These are phyloP conservation scores for Nyssa sinensis DNA, from an alignment of 148 eudicot genomes.

Conservation along the genomic window DNA sequence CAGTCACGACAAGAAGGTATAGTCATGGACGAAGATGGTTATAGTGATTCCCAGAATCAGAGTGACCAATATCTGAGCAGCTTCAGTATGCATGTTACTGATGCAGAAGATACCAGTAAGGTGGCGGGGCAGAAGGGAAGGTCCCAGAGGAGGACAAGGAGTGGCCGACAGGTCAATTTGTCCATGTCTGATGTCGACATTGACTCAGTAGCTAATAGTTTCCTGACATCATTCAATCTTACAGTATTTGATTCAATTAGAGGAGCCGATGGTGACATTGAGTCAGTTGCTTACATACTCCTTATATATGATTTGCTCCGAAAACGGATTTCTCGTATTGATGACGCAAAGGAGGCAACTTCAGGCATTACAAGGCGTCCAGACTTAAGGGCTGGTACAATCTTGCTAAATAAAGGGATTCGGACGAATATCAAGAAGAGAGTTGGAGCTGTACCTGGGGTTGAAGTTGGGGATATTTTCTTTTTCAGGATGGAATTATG, in stretches of 20 bases:
- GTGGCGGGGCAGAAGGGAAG: conserved; percentile 19
- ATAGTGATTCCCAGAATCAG: conserved; percentile 34
- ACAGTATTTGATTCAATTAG: conserved; percentile 35
- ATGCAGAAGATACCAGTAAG: conserved; percentile 20
- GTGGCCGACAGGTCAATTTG: conserved; percentile 15
- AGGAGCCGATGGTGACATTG: conserved; percentile 57
- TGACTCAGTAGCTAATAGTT: conserved; percentile 27
- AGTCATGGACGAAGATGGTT: conserved; percentile 36
- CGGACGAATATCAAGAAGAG: conserved; percentile 67
- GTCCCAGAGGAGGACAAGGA: conserved; percentile 33
- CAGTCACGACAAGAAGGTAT: too few relatives aligned
- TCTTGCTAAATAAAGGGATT: conserved; percentile 62
- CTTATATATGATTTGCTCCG: conserved; percentile 65
- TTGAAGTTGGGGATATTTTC: conserved; percentile 88
- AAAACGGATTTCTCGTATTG: conserved; percentile 62
- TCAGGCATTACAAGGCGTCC: conserved; percentile 58
- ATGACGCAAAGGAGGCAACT: conserved; percentile 54
- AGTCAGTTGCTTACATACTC: conserved; percentile 40
- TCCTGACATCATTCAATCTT: conserved; percentile 41
- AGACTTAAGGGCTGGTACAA: conserved; percentile 53
- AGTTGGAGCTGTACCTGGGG: conserved; percentile 77
- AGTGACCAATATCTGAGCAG: conserved; percentile 20
- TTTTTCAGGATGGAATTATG: conserved; percentile 94
- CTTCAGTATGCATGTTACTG: conserved; percentile 19
- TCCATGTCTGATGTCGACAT: conserved; percentile 26